phyloP scores from a whole-genome alignment of 805 yeast species.

The Torulaspora quercuum region DNA sequence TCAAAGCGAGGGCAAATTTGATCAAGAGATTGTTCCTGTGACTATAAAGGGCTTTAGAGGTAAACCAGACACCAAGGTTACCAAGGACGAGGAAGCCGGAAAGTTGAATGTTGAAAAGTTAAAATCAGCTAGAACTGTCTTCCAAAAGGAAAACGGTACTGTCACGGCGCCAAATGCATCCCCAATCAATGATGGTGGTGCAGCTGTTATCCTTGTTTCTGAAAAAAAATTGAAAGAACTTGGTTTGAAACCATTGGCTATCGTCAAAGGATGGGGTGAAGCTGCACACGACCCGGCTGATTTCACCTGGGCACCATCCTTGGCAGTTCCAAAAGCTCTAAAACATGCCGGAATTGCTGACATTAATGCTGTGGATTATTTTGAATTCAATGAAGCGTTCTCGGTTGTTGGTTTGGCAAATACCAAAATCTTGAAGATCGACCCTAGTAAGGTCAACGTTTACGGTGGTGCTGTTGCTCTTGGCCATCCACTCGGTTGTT shows the following conservation, averaged over 20 bases:
- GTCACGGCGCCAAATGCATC: conserved; percentile 98
- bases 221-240: conserved; percentile 81
- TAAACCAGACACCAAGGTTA: conserved; percentile 72
- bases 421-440: conserved; percentile 62
- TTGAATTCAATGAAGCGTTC: conserved; percentile 97
- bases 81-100: conserved; percentile 77
- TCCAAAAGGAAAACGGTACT: conserved; percentile 90
- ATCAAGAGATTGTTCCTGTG: conserved; percentile 77
- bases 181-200: conserved; percentile 96
- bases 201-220: conserved; percentile 86
- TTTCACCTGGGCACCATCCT: conserved; percentile 93
- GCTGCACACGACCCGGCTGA: conserved; percentile 94
- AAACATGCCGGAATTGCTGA: conserved; percentile 69
- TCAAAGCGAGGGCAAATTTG: conserved; percentile 74
- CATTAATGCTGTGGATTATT: conserved; percentile 72
- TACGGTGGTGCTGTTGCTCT: conserved; percentile 96
- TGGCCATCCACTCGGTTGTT: conserved; percentile 93
- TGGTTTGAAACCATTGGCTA: conserved; percentile 83
- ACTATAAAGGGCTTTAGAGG: conserved; percentile 88
- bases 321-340: conserved; percentile 94
- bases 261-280: conserved; percentile 93
- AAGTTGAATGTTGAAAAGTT: conserved; percentile 77
- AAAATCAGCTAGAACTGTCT: conserved; percentile 85
- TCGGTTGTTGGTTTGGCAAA: conserved; percentile 94
- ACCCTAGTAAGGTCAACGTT: conserved; percentile 68